Base-by-base conservation (phyloP, 2,329 filamentous ascomycete genomes). In the Neophaeococcomyces aloes region DNA sequence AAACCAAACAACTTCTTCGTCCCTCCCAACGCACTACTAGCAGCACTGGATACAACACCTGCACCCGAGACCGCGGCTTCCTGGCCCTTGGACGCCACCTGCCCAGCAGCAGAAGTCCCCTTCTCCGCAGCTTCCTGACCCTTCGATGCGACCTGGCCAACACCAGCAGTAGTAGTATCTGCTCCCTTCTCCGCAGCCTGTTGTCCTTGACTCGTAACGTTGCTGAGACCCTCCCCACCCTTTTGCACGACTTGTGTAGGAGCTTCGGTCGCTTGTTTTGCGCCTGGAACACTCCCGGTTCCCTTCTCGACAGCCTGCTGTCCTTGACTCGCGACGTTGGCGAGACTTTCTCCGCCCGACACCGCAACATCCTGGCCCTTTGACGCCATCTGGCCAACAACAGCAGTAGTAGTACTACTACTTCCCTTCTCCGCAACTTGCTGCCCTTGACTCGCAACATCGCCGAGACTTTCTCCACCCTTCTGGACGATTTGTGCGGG, bases 131-230 rank as follows among this genome's bases (percentile, higher is more conserved):
- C 15, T 30, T 30, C n/a, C 8, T 8, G 14, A 18, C 14, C 14
- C 14, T 36, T 23, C 14, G 34, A 36, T 4, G 34, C 35, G 7
- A 23, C 35, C 14, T 38, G 35, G n/a, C 35, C 35, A 18, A 19
- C 35, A 3, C 18, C 35, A 17, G 23, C 35, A 14, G n/a, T n/a
- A n/a, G n/a, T n/a, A n/a, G n/a, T n/a, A n/a, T n/a, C n/a, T n/a
- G n/a, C n/a, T 10, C 35, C 35, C 23, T 41, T 32, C 14, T 32
- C 33, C 13, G 14, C 38, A 2, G 38, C 38, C 10, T 41, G n/a
- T 19, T 41, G 38, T 3, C 27, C 27, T 2, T 15, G 27, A 33
- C 29, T n/a, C 18, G 38, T 29, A n/a, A 14, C 38, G 17, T 41
- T 21, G 23, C 23, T 27, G 23, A 27, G 23, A 27, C 23, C 23